Evolutionary conservation across 164 flowering plant genomes (phyloP).

Genomic region (Sedum album): DNA sequence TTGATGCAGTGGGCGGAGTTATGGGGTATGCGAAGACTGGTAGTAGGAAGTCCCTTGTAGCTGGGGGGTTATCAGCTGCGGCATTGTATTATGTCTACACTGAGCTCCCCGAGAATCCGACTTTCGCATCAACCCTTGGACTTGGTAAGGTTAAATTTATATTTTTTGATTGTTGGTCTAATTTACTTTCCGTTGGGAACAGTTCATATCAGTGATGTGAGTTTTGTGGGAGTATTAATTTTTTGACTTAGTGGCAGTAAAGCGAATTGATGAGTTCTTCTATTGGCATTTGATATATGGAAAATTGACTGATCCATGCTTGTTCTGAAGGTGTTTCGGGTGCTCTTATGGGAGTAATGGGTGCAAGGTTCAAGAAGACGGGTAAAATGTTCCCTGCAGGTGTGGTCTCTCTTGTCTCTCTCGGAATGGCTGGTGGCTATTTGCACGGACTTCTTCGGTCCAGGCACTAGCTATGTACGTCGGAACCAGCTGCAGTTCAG

Average conservation of each 20-base stretch:
- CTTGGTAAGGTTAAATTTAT: not conserved
- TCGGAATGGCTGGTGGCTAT: not conserved
- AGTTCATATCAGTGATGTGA: not conserved
- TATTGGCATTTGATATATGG: not conserved
- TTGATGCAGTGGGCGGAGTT: slow-evolving; percentile 6
- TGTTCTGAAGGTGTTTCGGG: slow-evolving; percentile 3
- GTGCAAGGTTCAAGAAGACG: not conserved
- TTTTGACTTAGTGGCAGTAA: not conserved
- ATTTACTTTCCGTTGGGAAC: not conserved
- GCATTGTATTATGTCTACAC: slow-evolving; percentile 11
- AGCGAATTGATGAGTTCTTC: not conserved
- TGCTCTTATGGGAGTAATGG: slow-evolving; percentile 7
- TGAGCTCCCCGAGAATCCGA: not conserved
- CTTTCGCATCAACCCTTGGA: slow-evolving; percentile 5
- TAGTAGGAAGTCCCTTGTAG: slow-evolving; percentile 5
- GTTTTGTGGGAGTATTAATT: not conserved
- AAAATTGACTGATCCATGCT: not conserved
- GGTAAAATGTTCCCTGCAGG: slow-evolving; percentile 10
- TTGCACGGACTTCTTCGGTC: not conserved
- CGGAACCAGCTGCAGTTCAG: not conserved
- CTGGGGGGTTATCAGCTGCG: slow-evolving; percentile 7
- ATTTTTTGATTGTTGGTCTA: not conserved
- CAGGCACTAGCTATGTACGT: not conserved
- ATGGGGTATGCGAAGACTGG: slow-evolving; percentile 9
- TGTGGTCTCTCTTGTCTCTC: not conserved